Percentiles rank a stretch among this genome's conserved stretches.
Conservation (phyloP, 768 basidiomycete species). For the Leccinum pellstonianum region DNA sequence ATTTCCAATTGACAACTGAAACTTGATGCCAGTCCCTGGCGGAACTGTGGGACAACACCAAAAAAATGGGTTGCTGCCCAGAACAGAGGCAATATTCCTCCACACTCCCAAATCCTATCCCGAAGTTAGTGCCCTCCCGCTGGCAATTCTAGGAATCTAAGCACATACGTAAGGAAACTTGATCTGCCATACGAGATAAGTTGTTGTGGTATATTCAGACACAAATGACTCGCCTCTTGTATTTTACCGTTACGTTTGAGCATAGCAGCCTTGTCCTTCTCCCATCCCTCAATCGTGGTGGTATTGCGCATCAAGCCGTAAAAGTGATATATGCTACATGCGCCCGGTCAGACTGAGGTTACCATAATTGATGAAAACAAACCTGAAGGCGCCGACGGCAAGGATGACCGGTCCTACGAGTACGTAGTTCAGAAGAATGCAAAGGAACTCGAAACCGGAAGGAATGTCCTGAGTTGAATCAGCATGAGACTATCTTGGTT, state of each 20-base stretch:
- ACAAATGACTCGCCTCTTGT: slow-evolving; percentile 51
- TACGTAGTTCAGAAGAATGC: slow-evolving; percentile 86
- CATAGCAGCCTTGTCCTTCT: slow-evolving; percentile 91
- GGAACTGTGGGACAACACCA: slow-evolving; percentile 83
- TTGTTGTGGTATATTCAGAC: background rate
- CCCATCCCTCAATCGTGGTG: slow-evolving; percentile 97
- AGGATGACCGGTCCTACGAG: slow-evolving; percentile 83
- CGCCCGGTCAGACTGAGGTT: slow-evolving; percentile 14
- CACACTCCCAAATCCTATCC: slow-evolving; percentile 73
- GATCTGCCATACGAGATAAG: slow-evolving; percentile 43
- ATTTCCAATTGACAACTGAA: slow-evolving; percentile 63
- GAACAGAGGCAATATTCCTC: slow-evolving; percentile 71
- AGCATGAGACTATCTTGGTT: background rate
- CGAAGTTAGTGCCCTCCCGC: slow-evolving; percentile 11
- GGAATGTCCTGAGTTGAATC: slow-evolving; percentile 60
- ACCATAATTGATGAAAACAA: background rate
- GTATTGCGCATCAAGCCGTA: slow-evolving; percentile 74
- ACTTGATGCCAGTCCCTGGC: slow-evolving; percentile 75
- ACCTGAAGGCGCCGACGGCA: slow-evolving; percentile 91
- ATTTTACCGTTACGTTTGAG: slow-evolving; percentile 85
- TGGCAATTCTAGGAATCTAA: slow-evolving; percentile 1
- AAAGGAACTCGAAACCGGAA: slow-evolving; percentile 65
- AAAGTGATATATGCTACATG: slow-evolving; percentile 78
- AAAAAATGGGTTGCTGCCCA: slow-evolving; percentile 69
- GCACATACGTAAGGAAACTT: slow-evolving; percentile 88